phyloP scores from a whole-genome alignment of 83 land plant species.

The Isoetes engelmannii region DNA sequence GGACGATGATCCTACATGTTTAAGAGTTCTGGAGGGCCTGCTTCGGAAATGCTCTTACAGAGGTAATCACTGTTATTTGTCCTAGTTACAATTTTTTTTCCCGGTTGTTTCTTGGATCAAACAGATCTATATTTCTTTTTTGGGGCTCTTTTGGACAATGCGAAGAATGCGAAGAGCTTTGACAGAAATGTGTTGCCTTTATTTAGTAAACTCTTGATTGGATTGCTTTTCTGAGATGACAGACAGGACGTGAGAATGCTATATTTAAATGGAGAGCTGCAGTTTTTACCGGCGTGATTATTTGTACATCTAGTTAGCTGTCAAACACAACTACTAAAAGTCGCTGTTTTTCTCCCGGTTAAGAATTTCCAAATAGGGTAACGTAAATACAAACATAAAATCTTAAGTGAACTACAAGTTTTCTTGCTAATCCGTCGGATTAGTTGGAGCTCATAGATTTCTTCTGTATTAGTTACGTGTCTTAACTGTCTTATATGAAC shows the following conservation, averaged over 20 bases:
- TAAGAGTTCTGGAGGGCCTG: constrained; percentile 44
- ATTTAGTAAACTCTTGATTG: background rate
- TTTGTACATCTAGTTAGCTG: no score
- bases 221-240: background rate
- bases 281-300: no score
- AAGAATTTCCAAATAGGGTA: no score
- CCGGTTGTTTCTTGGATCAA: background rate
- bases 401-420: no score
- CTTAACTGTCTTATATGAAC: no score
- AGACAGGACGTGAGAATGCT: background rate
- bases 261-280: background rate
- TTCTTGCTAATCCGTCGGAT: no score
- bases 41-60: constrained; percentile 33
- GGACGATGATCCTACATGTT: constrained; percentile 45
- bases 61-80: constrained; percentile 14
- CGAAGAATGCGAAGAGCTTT: background rate
- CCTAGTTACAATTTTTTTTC: background rate
- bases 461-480: no score
- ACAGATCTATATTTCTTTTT: background rate
- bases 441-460: no score
- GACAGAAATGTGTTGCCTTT: background rate
- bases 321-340: no score
- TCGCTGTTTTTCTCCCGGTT: no score
- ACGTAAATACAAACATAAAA: no score
- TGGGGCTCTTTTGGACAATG: background rate